These are phyloP conservation scores for Tuber umbilicatum DNA, from an alignment of 495 filamentous ascomycete species.

Conservation along the genomic window DNA sequence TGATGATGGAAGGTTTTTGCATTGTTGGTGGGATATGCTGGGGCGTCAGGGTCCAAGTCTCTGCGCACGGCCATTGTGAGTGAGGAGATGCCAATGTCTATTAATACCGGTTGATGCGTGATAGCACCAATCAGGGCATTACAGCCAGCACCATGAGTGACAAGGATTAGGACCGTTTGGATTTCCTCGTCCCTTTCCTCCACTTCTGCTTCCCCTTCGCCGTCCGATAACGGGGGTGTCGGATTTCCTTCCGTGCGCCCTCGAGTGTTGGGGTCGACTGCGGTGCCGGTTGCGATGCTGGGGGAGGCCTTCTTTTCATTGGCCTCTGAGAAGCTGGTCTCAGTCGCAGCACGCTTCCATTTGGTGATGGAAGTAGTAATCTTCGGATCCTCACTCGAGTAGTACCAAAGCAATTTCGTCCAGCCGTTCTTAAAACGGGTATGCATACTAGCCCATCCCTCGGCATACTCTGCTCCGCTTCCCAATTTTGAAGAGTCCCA, in stretches of 20 bases:
- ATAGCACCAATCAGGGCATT: conserved; percentile 91
- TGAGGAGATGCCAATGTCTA: conserved; percentile 83
- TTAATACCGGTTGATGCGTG: conserved; percentile 76
- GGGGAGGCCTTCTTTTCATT: not conserved
- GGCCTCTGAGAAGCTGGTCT: conserved; percentile 11
- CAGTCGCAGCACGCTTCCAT: conserved; percentile 29
- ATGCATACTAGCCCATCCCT: conserved; percentile 96
- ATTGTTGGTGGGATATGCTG: conserved; percentile 31
- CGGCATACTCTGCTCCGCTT: conserved; percentile 75
- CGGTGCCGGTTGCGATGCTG: conserved; percentile 26
- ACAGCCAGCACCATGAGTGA: conserved; percentile 96
- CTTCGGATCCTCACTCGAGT: conserved; percentile 49
- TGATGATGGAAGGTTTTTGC: conserved; percentile 38
- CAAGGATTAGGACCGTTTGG: conserved; percentile 78
- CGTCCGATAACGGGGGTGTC: conserved; percentile 32
- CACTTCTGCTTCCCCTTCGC: conserved; percentile 27
- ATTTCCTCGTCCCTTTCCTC: conserved; percentile 50
- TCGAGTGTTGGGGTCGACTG: conserved; percentile 11
- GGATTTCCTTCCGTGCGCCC: conserved; percentile 23
- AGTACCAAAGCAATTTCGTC: conserved; percentile 77
- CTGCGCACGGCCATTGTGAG: conserved; percentile 81
- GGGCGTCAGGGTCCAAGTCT: conserved; percentile 41
- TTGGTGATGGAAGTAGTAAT: conserved; percentile 42
- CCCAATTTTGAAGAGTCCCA: conserved; percentile 97
- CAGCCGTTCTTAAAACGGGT: conserved; percentile 73